Conservation (phyloP, 257 asterid genomes). For the Salvia hispanica region DNA sequence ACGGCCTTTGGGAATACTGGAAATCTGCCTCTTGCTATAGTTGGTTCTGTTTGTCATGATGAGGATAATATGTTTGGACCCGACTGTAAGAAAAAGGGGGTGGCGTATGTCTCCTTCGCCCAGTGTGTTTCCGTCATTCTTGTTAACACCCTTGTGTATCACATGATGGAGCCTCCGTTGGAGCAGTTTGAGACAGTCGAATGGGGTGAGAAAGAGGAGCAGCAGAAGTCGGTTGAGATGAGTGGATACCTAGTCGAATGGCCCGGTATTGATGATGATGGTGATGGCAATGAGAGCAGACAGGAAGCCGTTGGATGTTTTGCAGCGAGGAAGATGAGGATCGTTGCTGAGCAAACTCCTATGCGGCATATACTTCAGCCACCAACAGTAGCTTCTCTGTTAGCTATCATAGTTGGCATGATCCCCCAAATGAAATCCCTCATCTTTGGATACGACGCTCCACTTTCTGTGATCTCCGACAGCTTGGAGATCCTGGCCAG, state of each 20-base stretch:
- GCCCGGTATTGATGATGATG: neutral
- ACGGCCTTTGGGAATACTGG: slow-evolving; percentile 55
- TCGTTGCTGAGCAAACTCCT: slow-evolving; percentile 29
- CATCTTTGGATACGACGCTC: slow-evolving; percentile 36
- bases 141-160: slow-evolving; percentile 45
- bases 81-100: slow-evolving; percentile 39
- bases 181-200: slow-evolving; percentile 4
- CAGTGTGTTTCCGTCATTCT: slow-evolving; percentile 48
- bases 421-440: slow-evolving; percentile 39
- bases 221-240: neutral
- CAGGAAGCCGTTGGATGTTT: too few species aligned
- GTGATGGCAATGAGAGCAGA: too few species aligned
- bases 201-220: slow-evolving; percentile 19
- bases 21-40: slow-evolving; percentile 42
- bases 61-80: slow-evolving; percentile 40
- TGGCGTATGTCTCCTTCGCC: slow-evolving; percentile 47
- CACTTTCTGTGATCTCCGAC: slow-evolving; percentile 36
- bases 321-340: slow-evolving; percentile 37
- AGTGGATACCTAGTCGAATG: slow-evolving; percentile 35
- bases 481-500: slow-evolving; percentile 49
- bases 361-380: slow-evolving; percentile 44
- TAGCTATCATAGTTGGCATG: slow-evolving; percentile 43
- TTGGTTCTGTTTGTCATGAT: slow-evolving; percentile 43
- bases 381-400: slow-evolving; percentile 46
- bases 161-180: slow-evolving; percentile 38